Conservation (phyloP, 1,284 basidiomycete species). For the Cutaneotrichosporon curvatum region DNA sequence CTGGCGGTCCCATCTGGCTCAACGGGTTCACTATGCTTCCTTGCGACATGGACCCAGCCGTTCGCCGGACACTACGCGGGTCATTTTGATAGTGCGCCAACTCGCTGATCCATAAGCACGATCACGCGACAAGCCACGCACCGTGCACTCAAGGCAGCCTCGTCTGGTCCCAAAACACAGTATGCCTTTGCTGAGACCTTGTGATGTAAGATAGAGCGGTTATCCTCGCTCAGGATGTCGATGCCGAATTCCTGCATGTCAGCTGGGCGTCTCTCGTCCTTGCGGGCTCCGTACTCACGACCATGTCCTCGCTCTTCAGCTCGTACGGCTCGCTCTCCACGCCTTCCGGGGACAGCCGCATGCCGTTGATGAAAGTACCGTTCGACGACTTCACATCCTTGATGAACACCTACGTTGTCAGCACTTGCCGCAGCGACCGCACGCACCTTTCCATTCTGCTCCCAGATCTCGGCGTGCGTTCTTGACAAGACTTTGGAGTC, state of each 20-base stretch:
- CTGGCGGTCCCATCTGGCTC: conserved; percentile 25
- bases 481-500: conserved; percentile 93
- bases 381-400: conserved; percentile 98
- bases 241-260: conserved; percentile 84
- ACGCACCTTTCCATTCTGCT: conserved; percentile 71
- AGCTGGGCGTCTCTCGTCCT: background rate
- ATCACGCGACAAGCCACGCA: conserved; percentile 15
- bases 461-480: conserved; percentile 98
- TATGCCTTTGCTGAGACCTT: conserved; percentile 93
- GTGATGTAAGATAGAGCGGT: conserved; percentile 96
- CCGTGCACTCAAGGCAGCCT: conserved; percentile 52
- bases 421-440: background rate
- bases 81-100: conserved; percentile 38
- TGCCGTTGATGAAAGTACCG: conserved; percentile 96
- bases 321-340: conserved; percentile 89
- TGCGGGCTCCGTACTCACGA: conserved; percentile 51
- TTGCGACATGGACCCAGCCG: conserved; percentile 4
- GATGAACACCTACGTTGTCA: conserved; percentile 71
- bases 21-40: conserved; percentile 13
- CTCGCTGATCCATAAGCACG: conserved; percentile 28
- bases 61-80: conserved; percentile 17
- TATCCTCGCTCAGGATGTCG: conserved; percentile 97
- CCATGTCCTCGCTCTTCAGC: conserved; percentile 88
- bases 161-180: conserved; percentile 79
- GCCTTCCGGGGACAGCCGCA: conserved; percentile 81